Evolutionary conservation across 2,329 filamentous ascomycete species (phyloP).

Genomic region (Pseudogymnoascus sp.): DNA sequence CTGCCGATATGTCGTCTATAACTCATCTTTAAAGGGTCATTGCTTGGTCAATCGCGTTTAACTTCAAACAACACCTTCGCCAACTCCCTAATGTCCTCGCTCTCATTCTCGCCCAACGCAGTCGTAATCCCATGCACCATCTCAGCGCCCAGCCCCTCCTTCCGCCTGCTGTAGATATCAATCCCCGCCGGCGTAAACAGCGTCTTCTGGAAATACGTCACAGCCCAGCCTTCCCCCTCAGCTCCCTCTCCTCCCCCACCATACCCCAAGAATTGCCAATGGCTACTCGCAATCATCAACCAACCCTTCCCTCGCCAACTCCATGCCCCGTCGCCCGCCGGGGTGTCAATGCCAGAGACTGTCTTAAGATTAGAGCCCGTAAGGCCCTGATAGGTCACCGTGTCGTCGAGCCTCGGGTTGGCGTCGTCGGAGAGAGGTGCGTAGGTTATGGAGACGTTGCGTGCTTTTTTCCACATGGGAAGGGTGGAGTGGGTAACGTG

Average conservation of each 20-base stretch:
- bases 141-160: slow-evolving; percentile 50
- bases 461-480: slow-evolving; percentile 71
- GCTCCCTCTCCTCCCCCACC: slow-evolving; percentile 39
- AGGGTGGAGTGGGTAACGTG: slow-evolving; percentile 69
- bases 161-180: slow-evolving; percentile 65
- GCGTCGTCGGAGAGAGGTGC: slow-evolving; percentile 38
- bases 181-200: slow-evolving; percentile 76
- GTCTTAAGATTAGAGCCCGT: slow-evolving; percentile 44
- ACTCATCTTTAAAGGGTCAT: background rate
- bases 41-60: slow-evolving; percentile 22
- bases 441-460: slow-evolving; percentile 77
- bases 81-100: slow-evolving; percentile 46
- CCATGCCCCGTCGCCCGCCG: slow-evolving; percentile 44
- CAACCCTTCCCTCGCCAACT: slow-evolving; percentile 73
- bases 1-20: background rate
- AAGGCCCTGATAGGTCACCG: slow-evolving; percentile 61
- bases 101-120: slow-evolving; percentile 45
- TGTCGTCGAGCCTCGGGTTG: slow-evolving; percentile 51
- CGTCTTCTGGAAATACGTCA: slow-evolving; percentile 79
- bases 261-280: slow-evolving; percentile 78
- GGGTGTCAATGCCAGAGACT: slow-evolving; percentile 58
- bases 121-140: slow-evolving; percentile 50
- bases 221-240: slow-evolving; percentile 53
- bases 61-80: slow-evolving; percentile 44
- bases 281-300: slow-evolving; percentile 62